phyloP scores from a whole-genome alignment of 23 red algal species.

The Gracilaria caudata region DNA sequence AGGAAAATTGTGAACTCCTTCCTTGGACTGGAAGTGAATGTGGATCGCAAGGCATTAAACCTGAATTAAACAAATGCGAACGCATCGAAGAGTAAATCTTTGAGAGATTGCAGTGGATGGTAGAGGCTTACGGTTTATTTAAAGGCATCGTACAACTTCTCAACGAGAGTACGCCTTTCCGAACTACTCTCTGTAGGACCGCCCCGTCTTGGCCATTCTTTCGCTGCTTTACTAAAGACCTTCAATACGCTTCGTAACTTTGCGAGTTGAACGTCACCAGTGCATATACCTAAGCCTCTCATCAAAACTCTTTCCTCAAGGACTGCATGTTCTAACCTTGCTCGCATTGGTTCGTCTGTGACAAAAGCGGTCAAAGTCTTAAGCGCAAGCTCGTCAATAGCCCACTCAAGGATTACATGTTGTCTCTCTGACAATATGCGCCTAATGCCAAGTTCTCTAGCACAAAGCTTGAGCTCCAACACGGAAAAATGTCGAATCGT shows the following conservation, averaged over 20 bases:
- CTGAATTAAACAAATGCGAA: too few species aligned
- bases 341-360: slow-evolving; percentile 27
- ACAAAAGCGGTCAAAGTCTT: slow-evolving; percentile 47
- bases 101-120: not conserved
- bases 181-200: not conserved
- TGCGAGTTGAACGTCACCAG: slow-evolving; percentile 66
- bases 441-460: slow-evolving; percentile 53
- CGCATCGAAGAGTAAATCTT: not conserved
- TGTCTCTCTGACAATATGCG: slow-evolving; percentile 68
- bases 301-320: slow-evolving; percentile 64
- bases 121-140: not conserved
- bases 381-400: slow-evolving; percentile 43
- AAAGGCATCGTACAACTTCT: not conserved
- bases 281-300: slow-evolving; percentile 64
- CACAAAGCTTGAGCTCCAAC: slow-evolving; percentile 58
- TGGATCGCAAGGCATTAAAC: too few species aligned
- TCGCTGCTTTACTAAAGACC: slow-evolving; percentile 46
- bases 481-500: slow-evolving; percentile 54
- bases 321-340: slow-evolving; percentile 27
- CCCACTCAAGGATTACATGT: slow-evolving; percentile 72
- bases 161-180: not conserved
- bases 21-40: too few species aligned
- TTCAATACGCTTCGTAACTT: slow-evolving; percentile 47
- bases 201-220: slow-evolving; percentile 5
- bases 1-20: too few species aligned